Evolutionary conservation across 1,139 yeast genomes (phyloP), one percentile per base, ranked within the genome.

Genomic region (Pneumocystis murina): DNA sequence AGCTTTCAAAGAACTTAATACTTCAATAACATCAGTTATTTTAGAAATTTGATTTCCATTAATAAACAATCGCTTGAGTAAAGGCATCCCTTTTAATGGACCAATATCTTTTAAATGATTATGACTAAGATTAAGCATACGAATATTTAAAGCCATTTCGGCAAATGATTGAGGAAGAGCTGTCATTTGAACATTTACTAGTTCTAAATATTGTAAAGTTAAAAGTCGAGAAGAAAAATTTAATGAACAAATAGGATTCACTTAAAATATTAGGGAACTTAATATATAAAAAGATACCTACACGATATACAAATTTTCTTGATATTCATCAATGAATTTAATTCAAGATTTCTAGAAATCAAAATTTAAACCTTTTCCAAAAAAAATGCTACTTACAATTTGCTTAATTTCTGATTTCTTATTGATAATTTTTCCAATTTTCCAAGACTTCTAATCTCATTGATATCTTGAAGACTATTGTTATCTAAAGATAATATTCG

Each of bases 91-190:
- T 59, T 66, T 65, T 40, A 74, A 64, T 14, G 73, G 70, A 2
- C 67, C 54, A 8, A 74, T 63, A 60, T 70, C 71, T 14, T 64
- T 41, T 2, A 75, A 61, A 63, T 68, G 64, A 66, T 75, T 75
- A 66, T 72, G 70, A n/a, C 74, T 70, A 43, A 74, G 65, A 63
- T 75, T 72, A 33, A 75, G 67, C 36, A 72, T 75, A 7, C 77
- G 70, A 36, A 74, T 64, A 63, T 74, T 74, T 59, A 72, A 68
- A 36, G 69, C 68, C 58, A 67, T 63, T 41, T 66, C 67, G 10
- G 70, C 65, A 61, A 75, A 70, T 38, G 67, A 62, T 17, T 62
- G 64, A 1, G 77, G 77, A 7, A 75, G 65, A 10, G 43, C 40
- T n/a, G 62, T 61, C 16, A 75, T 66, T 3, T 69, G 68, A 41